These are phyloP conservation scores for Haplosporangium sp. DNA, from an alignment of 371 early-diverging fungal genomes.

Conservation along the genomic window DNA sequence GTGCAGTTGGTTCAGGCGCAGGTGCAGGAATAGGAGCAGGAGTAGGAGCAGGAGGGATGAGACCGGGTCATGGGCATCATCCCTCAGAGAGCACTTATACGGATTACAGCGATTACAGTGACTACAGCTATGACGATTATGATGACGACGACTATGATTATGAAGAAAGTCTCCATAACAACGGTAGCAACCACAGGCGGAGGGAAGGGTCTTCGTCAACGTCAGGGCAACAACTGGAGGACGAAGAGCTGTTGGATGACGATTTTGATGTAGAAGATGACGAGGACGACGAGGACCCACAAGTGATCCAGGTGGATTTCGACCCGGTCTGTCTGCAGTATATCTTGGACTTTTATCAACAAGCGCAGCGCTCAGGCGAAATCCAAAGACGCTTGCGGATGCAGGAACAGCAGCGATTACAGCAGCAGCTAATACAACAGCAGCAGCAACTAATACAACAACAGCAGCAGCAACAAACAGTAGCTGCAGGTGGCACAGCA, in stretches of 20 bases:
- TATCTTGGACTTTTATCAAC: constrained; percentile 64
- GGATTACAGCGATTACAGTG: constrained; percentile 51
- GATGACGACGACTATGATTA: constrained; percentile 57
- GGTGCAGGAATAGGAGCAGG: constrained; percentile 1
- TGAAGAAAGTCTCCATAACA: constrained; percentile 6
- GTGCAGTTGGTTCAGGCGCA: not conserved
- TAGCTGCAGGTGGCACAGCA: constrained; percentile 1
- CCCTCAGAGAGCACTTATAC: constrained; percentile 39
- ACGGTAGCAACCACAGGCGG: too few relatives aligned
- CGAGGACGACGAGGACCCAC: constrained; percentile 53
- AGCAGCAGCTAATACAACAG: constrained; percentile 18
- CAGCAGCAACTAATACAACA: constrained; percentile 16
- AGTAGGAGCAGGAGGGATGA: not conserved
- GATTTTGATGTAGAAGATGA: constrained; percentile 58
- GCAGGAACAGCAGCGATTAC: constrained; percentile 22
- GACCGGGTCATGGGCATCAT: constrained; percentile 9
- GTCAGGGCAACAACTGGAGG: constrained; percentile 18
- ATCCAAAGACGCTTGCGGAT: constrained; percentile 26
- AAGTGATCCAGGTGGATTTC: constrained; percentile 70
- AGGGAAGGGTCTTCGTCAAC: too few relatives aligned
- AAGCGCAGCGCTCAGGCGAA: constrained; percentile 46
- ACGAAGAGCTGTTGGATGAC: constrained; percentile 37
- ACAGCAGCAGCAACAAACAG: constrained; percentile 7
- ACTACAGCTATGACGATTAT: constrained; percentile 61
- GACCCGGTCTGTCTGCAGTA: constrained; percentile 73